Conservation (phyloP, 768 basidiomycete species). For the Royoungia palumana region DNA sequence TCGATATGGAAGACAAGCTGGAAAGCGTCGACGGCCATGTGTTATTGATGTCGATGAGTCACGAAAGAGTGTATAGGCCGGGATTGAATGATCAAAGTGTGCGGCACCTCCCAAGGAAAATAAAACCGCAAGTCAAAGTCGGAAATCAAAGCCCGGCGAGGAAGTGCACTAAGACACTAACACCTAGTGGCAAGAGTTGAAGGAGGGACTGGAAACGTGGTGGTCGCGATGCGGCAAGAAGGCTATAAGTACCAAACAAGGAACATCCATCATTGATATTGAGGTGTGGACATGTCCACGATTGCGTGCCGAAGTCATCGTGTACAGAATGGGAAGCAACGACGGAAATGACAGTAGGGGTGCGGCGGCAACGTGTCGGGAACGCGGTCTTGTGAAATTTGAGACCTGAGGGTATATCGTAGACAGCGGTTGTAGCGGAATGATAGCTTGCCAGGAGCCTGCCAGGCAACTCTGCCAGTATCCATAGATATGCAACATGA, state of each 20-base stretch:
- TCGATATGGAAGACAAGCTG: constrained; percentile 38
- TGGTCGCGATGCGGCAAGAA: constrained; percentile 8
- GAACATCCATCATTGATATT: constrained; percentile 7
- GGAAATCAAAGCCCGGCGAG: background rate
- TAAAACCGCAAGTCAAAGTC: background rate
- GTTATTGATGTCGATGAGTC: background rate
- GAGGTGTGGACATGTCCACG: constrained; percentile 7
- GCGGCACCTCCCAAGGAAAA: constrained; percentile 15
- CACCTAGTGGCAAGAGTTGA: constrained; percentile 1
- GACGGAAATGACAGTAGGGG: constrained; percentile 23
- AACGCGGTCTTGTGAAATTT: constrained; percentile 5
- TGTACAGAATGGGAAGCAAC: constrained; percentile 8
- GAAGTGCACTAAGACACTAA: background rate
- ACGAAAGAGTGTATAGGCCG: background rate
- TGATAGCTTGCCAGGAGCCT: background rate
- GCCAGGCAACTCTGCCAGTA: background rate
- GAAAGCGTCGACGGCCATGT: constrained; percentile 12
- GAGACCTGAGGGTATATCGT: background rate
- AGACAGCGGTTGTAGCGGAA: too few relatives aligned
- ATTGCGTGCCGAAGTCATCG: constrained; percentile 5
- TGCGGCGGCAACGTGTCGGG: constrained; percentile 21
- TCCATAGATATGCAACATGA: constrained; percentile 2
- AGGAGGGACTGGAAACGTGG: constrained; percentile 17
- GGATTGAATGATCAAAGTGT: background rate
- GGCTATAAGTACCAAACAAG: constrained; percentile 9